Evolutionary conservation across 306 rosid species (phyloP).

Genomic region (Vigna angularis): DNA sequence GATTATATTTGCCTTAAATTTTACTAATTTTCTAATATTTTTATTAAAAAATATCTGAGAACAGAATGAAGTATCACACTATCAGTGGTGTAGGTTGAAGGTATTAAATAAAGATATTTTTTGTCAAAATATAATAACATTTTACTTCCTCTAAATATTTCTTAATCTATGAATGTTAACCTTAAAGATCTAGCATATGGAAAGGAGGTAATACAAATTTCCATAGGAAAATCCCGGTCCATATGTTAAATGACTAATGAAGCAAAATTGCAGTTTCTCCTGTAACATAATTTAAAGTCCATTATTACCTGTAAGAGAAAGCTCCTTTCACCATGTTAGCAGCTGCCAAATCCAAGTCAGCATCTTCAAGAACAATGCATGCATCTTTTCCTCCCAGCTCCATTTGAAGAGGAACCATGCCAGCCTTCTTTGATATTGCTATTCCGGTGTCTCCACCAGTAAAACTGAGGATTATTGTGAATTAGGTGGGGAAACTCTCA

Average conservation of each 20-base stretch:
- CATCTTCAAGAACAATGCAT: conserved; percentile 94
- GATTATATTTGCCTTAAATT: no score
- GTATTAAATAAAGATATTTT: no score
- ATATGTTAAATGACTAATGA: background rate
- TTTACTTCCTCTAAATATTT: no score
- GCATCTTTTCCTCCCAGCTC: conserved; percentile 96
- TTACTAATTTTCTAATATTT: no score
- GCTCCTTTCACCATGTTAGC: conserved; percentile 86
- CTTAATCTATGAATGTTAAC: no score
- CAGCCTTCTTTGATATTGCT: conserved; percentile 86
- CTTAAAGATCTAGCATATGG: no score
- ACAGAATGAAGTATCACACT: no score
- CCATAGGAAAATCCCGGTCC: background rate
- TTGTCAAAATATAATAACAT: no score
- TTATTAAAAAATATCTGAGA: no score
- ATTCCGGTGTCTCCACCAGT: conserved; percentile 92
- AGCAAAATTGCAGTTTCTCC: background rate
- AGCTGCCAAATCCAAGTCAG: conserved; percentile 89
- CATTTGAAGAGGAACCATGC: conserved; percentile 94
- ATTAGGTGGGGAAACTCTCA: conserved; percentile 24
- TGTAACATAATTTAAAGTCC: background rate
- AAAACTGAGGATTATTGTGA: conserved; percentile 58
- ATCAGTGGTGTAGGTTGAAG: no score
- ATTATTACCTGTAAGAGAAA: conserved; percentile 80
- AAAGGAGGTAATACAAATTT: background rate